Evolutionary conservation across 2,329 filamentous ascomycete species (phyloP), one percentile per base, ranked within the genome.

Genomic region (Penicillium corylophilum): DNA sequence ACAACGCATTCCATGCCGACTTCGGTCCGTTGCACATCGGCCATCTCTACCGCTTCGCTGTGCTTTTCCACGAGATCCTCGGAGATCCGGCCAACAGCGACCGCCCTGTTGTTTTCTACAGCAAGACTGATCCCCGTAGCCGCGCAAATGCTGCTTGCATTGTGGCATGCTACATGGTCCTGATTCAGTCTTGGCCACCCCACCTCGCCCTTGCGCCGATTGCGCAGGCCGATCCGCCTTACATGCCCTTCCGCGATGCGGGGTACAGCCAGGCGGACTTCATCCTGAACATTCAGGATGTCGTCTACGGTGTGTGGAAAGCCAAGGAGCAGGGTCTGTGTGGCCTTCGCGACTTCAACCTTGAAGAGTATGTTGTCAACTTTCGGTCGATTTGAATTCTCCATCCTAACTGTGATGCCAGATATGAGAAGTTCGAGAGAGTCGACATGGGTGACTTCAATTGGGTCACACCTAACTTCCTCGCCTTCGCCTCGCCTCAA

Each of bases 361-460:
- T 99, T 18, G 92, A 96, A 75, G 90, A 96, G 83, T 85, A 73
- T 63, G 82, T 74, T 18, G 7, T 23, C 1, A 12, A 9, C 44
- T 5, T 16, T 16, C 43, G 13, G 8, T 35, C 9, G n/a, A 7
- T 12, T 20, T 8, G 9, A 23, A 20, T 26, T n/a, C 24, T 13
- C 8, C 4, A 33, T 40, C 33, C 59, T 62, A 24, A 71, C 36
- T n/a, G 15, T 10, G 12, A 10, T 13, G 29, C n/a, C 51, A 85
- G 82, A 55, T 99, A 99, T 71, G 94, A 99, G 76, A 88, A 84
- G 70, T 99, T 84, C 65, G 94, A 99, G 77, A 84, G 94, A 52
- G 94, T 99, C 18, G 94, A 99, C 71, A 91, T 96, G 79, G 94
- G 94, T 57, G 94, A 99, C 76, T 99, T 99, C 87, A 99, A 99